Conservation (phyloP, 2,329 filamentous ascomycete genomes). For the Xylariaceae sp. region DNA sequence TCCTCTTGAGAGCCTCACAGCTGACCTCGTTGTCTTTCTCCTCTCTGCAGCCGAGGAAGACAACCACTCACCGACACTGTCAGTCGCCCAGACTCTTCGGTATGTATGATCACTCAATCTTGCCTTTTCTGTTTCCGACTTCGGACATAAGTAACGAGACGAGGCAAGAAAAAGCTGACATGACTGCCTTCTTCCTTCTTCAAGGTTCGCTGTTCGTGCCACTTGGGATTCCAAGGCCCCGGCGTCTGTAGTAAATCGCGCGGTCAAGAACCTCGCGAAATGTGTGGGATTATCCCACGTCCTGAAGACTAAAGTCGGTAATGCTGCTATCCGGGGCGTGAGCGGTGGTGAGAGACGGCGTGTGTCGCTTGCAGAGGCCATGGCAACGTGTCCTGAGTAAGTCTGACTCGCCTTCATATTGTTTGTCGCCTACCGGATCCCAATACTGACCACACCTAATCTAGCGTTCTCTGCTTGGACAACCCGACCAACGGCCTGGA, state of each 20-base stretch:
- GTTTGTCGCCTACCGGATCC: neutral
- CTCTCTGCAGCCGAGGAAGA: slow-evolving; percentile 36
- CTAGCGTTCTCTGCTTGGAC: slow-evolving; percentile 20
- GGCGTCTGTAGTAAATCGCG: neutral
- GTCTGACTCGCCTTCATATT: neutral
- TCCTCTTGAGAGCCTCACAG: too few species aligned
- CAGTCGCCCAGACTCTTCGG: slow-evolving; percentile 52
- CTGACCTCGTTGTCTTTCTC: too few species aligned
- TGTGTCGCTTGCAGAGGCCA: slow-evolving; percentile 63
- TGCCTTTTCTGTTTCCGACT: too few species aligned
- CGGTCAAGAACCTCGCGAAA: slow-evolving; percentile 2
- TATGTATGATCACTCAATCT: neutral
- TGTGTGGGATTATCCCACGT: slow-evolving; percentile 56
- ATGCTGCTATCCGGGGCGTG: slow-evolving; percentile 55
- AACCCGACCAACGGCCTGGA: slow-evolving; percentile 57
- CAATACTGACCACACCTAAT: neutral
- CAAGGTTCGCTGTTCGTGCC: slow-evolving; percentile 52
- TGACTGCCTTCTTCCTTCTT: neutral
- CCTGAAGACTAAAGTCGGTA: slow-evolving; percentile 53
- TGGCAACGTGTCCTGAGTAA: slow-evolving; percentile 37
- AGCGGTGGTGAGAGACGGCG: slow-evolving; percentile 57
- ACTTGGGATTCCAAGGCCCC: slow-evolving; percentile 7
- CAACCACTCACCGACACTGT: slow-evolving; percentile 49
- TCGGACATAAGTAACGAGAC: too few species aligned
- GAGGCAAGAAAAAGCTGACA: neutral